These are phyloP conservation scores for Tolypocladium album DNA, from an alignment of 2,329 filamentous ascomycete genomes.

Conservation along the genomic window DNA sequence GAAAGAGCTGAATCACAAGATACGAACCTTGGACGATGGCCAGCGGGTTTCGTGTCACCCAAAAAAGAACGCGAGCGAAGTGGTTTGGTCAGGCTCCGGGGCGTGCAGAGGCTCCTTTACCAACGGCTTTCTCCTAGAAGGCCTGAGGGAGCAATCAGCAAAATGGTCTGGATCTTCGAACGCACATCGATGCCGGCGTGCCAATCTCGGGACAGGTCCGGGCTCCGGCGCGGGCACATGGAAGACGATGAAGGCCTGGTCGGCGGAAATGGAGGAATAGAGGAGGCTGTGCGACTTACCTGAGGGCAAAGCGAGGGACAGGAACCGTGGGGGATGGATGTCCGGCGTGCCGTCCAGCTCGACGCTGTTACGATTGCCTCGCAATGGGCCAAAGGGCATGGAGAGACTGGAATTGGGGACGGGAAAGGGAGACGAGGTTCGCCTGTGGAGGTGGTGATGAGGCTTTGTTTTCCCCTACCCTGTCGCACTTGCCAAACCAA, in stretches of 20 bases:
- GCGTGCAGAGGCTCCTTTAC: conserved; percentile 4
- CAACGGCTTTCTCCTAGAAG: conserved; percentile 5
- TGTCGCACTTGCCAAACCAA: conserved; percentile 20
- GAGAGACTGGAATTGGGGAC: conserved; percentile 12
- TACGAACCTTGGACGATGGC: conserved; percentile 11
- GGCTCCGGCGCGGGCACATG: background rate
- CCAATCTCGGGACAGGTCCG: background rate
- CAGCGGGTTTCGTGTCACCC: conserved; percentile 7
- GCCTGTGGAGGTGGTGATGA: conserved; percentile 23
- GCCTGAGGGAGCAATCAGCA: conserved; percentile 5
- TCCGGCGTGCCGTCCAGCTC: conserved; percentile 24
- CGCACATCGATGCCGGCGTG: background rate
- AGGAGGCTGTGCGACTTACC: conserved; percentile 17
- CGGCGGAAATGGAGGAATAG: conserved; percentile 4
- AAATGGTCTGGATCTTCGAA: background rate
- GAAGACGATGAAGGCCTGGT: background rate
- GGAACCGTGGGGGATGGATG: conserved; percentile 12
- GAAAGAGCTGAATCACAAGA: background rate
- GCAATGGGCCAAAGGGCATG: conserved; percentile 26
- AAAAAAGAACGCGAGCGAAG: conserved; percentile 3
- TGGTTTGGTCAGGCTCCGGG: conserved; percentile 2
- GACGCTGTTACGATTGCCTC: conserved; percentile 26
- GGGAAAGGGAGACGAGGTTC: conserved; percentile 12
- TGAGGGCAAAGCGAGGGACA: conserved; percentile 13
- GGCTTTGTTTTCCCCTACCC: conserved; percentile 30